Evolutionary conservation across 768 basidiomycete species (phyloP).

Genomic region (Leucocoprinus birnbaumii): DNA sequence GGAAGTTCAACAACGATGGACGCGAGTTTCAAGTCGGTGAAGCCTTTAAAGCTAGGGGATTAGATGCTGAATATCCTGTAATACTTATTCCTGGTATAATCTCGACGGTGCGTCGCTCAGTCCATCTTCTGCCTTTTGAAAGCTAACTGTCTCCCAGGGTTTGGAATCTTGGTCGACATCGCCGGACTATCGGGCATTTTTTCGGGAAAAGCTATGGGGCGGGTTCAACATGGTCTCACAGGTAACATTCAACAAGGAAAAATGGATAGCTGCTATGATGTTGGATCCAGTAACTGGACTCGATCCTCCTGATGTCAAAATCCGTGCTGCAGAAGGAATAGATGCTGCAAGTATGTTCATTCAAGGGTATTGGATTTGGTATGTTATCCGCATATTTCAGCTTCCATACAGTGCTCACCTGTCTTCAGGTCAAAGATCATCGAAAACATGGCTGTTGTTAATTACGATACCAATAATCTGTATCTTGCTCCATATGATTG

Average conservation of each 20-base stretch:
- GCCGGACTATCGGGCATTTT: slow-evolving; percentile 82
- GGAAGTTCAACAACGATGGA: slow-evolving; percentile 80
- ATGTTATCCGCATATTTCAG: slow-evolving; percentile 15
- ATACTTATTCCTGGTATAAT: slow-evolving; percentile 89
- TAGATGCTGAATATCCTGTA: slow-evolving; percentile 73
- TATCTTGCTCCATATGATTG: slow-evolving; percentile 88
- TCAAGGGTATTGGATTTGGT: slow-evolving; percentile 96
- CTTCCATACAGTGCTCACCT: neutral
- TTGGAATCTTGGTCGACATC: slow-evolving; percentile 94
- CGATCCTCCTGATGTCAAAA: slow-evolving; percentile 81
- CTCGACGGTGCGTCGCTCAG: slow-evolving; percentile 59
- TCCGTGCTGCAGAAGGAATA: slow-evolving; percentile 90
- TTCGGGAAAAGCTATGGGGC: slow-evolving; percentile 86
- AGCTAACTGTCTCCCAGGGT: slow-evolving; percentile 37
- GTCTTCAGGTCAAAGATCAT: slow-evolving; percentile 79
- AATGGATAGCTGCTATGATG: slow-evolving; percentile 88
- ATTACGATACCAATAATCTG: slow-evolving; percentile 90
- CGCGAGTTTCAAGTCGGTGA: slow-evolving; percentile 81
- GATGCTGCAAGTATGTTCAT: slow-evolving; percentile 86
- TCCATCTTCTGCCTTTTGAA: too few relatives aligned
- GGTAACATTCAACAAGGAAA: slow-evolving; percentile 77
- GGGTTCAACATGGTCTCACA: slow-evolving; percentile 84
- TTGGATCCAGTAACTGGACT: slow-evolving; percentile 90
- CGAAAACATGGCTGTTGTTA: slow-evolving; percentile 90
- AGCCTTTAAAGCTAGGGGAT: slow-evolving; percentile 55